These are phyloP conservation scores for Pulicaria dysenterica DNA, from an alignment of 129 eudicot genomes.

Conservation along the genomic window DNA sequence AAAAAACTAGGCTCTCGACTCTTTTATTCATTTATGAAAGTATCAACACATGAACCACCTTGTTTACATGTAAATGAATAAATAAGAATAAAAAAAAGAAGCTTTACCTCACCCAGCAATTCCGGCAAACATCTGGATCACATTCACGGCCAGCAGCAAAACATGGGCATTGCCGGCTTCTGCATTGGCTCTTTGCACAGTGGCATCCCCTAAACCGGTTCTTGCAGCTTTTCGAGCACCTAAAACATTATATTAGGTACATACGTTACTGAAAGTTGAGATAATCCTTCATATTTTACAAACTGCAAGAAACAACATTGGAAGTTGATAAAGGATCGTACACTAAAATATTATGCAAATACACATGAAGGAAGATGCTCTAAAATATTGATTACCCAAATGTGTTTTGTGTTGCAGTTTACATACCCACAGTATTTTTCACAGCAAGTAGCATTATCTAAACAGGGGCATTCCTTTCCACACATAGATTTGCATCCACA, in stretches of 20 bases:
- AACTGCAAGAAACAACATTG: conserved; percentile 18
- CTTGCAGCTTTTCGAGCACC: conserved; percentile 97
- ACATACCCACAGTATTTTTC: conserved; percentile 95
- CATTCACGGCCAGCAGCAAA: conserved; percentile 99
- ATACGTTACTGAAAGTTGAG: conserved; percentile 4
- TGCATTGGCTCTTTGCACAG: conserved; percentile 99
- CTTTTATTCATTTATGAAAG: not conserved
- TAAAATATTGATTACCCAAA: not conserved
- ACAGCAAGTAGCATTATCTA: conserved; percentile 83
- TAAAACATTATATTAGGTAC: conserved; percentile 29
- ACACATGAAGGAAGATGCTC: not conserved
- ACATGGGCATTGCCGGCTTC: conserved; percentile 97
- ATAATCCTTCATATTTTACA: conserved; percentile 2
- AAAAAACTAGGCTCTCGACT: not conserved
- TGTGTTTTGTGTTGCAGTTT: conserved; percentile 13
- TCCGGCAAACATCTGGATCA: conserved; percentile 98
- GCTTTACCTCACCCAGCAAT: conserved; percentile 96
- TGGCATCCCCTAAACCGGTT: conserved; percentile 98
- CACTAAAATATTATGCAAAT: not conserved
- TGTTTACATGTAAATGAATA: conserved; percentile 11
- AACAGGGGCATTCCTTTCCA: conserved; percentile 92
- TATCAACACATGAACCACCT: conserved; percentile 2
- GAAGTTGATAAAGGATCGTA: conserved; percentile 11
- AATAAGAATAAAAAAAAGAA: not conserved
- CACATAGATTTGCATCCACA: conserved; percentile 77